These are phyloP conservation scores for Pythium aquatile DNA, from an alignment of 352 stramenopile genomes.

Conservation along the genomic window DNA sequence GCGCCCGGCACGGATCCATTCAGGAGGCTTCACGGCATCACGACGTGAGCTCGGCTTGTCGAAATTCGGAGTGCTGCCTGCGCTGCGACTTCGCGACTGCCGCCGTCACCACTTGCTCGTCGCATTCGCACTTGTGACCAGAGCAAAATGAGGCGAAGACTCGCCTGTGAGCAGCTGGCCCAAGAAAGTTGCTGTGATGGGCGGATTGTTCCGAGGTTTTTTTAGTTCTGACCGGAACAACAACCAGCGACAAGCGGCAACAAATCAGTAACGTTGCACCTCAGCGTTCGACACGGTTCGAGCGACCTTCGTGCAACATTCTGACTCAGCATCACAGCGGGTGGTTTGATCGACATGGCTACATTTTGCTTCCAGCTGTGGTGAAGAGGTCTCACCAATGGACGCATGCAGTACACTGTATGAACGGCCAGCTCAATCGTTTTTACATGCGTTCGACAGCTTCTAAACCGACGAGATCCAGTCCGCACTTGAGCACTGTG, in stretches of 20 bases:
- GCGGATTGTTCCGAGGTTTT: constrained; percentile 2
- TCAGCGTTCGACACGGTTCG: constrained; percentile 1
- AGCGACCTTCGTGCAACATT: constrained; percentile 2
- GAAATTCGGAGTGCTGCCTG: constrained; percentile 2
- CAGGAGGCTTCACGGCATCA: neutral
- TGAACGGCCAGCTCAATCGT: neutral
- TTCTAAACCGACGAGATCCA: constrained; percentile 69
- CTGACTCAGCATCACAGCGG: neutral
- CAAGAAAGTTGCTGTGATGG: constrained; percentile 7
- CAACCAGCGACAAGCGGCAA: neutral
- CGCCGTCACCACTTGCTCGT: neutral
- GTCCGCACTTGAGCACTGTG: constrained; percentile 57
- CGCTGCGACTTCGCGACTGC: neutral
- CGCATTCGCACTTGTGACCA: constrained; percentile 24
- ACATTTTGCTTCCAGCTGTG: neutral
- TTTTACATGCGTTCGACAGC: constrained; percentile 70
- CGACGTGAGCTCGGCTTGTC: neutral
- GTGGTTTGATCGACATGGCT: neutral
- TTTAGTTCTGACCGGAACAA: constrained; percentile 1
- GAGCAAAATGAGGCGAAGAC: constrained; percentile 10
- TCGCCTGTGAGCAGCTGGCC: neutral
- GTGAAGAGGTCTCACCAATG: neutral
- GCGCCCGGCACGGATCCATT: neutral
- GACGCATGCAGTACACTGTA: neutral
- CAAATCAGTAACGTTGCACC: neutral